Base-by-base conservation (phyloP, 306 rosid species). In the Fragaria ananassa region DNA sequence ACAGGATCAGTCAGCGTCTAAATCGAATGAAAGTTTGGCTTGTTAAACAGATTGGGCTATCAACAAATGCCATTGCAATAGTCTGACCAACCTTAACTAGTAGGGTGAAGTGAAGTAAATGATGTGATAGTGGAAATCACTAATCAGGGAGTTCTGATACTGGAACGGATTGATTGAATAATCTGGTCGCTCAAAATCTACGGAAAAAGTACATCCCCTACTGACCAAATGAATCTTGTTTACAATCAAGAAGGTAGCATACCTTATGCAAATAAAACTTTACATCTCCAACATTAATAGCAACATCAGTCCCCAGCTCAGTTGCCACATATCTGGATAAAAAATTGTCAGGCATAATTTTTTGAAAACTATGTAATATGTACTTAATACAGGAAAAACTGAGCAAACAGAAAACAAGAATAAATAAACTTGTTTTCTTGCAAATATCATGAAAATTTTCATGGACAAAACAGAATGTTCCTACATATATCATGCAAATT, bases 231-330 rank as follows among this genome's bases (percentile, higher is more conserved):
- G 27, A 15, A 77, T 31, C 79, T n/a, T 41, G 79, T 60, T 72
- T 49, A 74, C 77, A 50, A 56, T 50, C 56, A 75, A 76, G 73
- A 68, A 73, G 79, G 76, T 71, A 75, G 66, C 79, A 81, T 87
- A 93, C 98, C 98, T 93, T 93, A n/a, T 91, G 98, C 63, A 93
- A 87, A 85, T 86, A 88, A 84, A 93, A 93, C 77, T 87, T 91
- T 50, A 88, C 90, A 42, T 88, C 88, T 67, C 96, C 91, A 54
- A 91, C 88, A 64, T 87, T 90, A 72, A 91, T 78, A 61, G 58
- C 89, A 34, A 91, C 70, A 79, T 93, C 98, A 14, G 97, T 81
- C 71, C 91, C 90, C 80, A 93, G 78, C 81, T 91, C 98, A 29
- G 89, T 88, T 51, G 89, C 88, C 71, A 91, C 91, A 35, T 88